Conservation (phyloP, 257 asterid genomes). For the Solanum pennellii region DNA sequence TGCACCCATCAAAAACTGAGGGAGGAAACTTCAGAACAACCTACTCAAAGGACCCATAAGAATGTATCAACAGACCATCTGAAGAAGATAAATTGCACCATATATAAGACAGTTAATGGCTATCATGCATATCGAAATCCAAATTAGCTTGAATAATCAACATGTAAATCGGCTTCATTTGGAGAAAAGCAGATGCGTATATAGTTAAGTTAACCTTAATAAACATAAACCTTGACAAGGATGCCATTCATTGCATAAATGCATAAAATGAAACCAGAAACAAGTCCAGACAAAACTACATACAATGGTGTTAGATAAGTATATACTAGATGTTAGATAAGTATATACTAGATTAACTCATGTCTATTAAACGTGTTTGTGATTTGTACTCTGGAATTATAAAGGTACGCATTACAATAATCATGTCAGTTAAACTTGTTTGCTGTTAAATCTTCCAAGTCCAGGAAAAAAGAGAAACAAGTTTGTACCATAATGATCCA, state of each 20-base stretch:
- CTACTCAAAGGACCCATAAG: not conserved
- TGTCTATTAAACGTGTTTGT: not conserved
- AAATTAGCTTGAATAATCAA: not conserved
- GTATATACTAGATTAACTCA: not conserved
- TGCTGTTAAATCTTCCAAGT: not conserved
- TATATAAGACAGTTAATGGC: not conserved
- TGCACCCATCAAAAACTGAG: conserved; percentile 57
- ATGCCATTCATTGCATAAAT: not conserved
- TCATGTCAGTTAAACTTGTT: not conserved
- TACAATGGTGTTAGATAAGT: not conserved
- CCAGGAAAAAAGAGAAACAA: not conserved
- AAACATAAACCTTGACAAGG: not conserved
- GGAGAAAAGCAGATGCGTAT: not conserved
- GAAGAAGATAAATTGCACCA: not conserved
- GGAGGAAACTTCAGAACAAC: not conserved
- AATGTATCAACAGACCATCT: not conserved
- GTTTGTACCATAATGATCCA: not conserved
- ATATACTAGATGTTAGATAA: not conserved
- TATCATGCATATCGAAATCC: not conserved
- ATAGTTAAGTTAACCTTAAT: not conserved
- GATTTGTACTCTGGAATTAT: not conserved
- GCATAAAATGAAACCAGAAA: not conserved
- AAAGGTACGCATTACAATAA: not conserved
- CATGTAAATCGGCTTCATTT: not conserved
- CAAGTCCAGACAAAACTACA: not conserved